phyloP scores from a whole-genome alignment of 2,329 filamentous ascomycete species.

The Dendrostoma leiphaemia region DNA sequence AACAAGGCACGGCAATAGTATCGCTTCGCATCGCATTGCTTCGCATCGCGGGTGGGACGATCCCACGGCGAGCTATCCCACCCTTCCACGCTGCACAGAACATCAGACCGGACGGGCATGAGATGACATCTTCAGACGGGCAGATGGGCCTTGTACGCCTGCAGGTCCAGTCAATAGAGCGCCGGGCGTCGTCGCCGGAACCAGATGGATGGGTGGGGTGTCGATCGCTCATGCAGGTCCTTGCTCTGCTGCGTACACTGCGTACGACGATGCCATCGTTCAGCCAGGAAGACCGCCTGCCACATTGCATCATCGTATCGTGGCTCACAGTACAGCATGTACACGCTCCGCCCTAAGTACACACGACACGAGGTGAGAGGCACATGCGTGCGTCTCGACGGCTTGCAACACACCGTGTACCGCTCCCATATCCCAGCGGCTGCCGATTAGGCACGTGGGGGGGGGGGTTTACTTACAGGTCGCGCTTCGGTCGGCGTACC shows the following conservation, averaged over 20 bases:
- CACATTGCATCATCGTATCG: not conserved
- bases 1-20: too few species aligned
- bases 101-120: not conserved
- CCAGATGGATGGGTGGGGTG: slow-evolving; percentile 9
- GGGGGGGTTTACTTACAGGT: not conserved
- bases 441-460: too few species aligned
- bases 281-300: not conserved
- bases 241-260: not conserved
- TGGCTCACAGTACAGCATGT: not conserved
- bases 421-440: not conserved
- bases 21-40: too few species aligned
- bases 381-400: not conserved
- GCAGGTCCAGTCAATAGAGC: not conserved
- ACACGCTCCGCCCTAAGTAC: not conserved
- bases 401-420: not conserved
- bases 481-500: too few species aligned
- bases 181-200: slow-evolving; percentile 8
- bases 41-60: not conserved
- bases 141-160: too few species aligned
- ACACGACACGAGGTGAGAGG: not conserved
- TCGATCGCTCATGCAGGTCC: slow-evolving; percentile 5
- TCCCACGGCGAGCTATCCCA: too few species aligned
- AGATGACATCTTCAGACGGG: not conserved
- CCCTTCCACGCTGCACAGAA: too few species aligned
- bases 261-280: not conserved